Base-by-base conservation (phyloP, 495 filamentous ascomycete genomes). In the Sabuloglossum arenarium region DNA sequence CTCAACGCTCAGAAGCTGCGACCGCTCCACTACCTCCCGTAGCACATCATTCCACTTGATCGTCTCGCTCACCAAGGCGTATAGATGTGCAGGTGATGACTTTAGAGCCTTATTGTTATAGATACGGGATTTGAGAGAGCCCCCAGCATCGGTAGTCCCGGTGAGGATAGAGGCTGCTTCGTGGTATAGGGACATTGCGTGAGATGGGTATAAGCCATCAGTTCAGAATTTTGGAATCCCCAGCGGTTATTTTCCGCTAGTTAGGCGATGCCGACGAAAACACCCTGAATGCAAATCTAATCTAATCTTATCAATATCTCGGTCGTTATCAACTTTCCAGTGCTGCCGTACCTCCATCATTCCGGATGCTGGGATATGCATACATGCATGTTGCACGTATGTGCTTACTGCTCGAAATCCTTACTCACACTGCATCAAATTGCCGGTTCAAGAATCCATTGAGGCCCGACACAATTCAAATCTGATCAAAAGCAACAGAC, bases 171-270 rank as follows among this genome's bases (percentile, higher is more conserved):
- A 69, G 3, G 85, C 87, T 25, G 88, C 82, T 68, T 98, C 91
- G 66, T 91, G 82, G 69, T 98, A 98, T 58, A 98, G 85, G 50
- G 90, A 94, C 91, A 98, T 93, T 32, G 8, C 29, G 37, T 14
- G n/a, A n/a, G n/a, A n/a, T n/a, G n/a, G n/a, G n/a, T n/a, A n/a
- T n/a, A n/a, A n/a, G n/a, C n/a, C n/a, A n/a, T n/a, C n/a, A n/a
- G n/a, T n/a, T n/a, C n/a, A n/a, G n/a, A n/a, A n/a, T n/a, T n/a
- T n/a, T n/a, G n/a, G n/a, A n/a, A n/a, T n/a, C n/a, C n/a, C n/a
- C n/a, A n/a, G n/a, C n/a, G n/a, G n/a, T n/a, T n/a, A 47, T 51
- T 51, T 51, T 9, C 14, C 28, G 12, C 12, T 21, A 16, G 8
- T 51, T n/a, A n/a, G 47, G 47, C n/a, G n/a, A n/a, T n/a, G n/a